These are phyloP conservation scores for Luffa acutangula DNA, from an alignment of 306 rosid genomes.

Conservation along the genomic window DNA sequence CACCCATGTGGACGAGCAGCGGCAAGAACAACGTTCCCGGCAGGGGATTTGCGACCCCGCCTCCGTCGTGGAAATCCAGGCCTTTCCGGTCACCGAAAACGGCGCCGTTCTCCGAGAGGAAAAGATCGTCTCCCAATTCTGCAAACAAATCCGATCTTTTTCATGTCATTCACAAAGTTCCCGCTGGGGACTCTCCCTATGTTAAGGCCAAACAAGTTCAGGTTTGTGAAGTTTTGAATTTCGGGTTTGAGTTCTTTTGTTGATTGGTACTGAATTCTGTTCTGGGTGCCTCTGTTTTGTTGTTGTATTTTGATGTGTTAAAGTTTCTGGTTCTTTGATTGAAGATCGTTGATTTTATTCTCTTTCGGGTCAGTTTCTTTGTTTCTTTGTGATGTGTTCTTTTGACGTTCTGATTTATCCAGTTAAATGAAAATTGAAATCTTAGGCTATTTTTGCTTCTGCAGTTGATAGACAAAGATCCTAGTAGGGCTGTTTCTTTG, in stretches of 20 bases:
- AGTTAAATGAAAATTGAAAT: background rate
- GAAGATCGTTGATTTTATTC: background rate
- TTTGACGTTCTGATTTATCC: background rate
- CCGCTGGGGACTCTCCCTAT: slow-evolving; percentile 86
- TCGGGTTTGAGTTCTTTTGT: background rate
- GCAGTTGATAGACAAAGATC: slow-evolving; percentile 87
- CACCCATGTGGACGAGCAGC: slow-evolving; percentile 27
- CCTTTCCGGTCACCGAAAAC: slow-evolving; percentile 18
- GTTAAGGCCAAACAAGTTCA: slow-evolving; percentile 93
- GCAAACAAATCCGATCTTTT: slow-evolving; percentile 34
- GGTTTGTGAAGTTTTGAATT: slow-evolving; percentile 24
- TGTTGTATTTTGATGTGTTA: background rate
- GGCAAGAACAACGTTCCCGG: slow-evolving; percentile 27
- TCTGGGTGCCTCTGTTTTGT: background rate
- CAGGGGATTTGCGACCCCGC: slow-evolving; percentile 49
- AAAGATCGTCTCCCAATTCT: slow-evolving; percentile 34
- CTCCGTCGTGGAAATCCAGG: slow-evolving; percentile 31
- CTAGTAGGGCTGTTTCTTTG: slow-evolving; percentile 57
- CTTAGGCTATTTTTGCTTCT: background rate
- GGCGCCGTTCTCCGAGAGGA: slow-evolving; percentile 46
- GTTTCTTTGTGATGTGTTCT: background rate
- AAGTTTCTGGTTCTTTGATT: background rate
- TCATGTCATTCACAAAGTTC: slow-evolving; percentile 69
- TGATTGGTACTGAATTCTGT: background rate
- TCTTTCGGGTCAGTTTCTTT: background rate